These are phyloP conservation scores for button mushroom (Agaricus bisporus) DNA, from an alignment of 768 basidiomycete genomes.

Conservation along the genomic window DNA sequence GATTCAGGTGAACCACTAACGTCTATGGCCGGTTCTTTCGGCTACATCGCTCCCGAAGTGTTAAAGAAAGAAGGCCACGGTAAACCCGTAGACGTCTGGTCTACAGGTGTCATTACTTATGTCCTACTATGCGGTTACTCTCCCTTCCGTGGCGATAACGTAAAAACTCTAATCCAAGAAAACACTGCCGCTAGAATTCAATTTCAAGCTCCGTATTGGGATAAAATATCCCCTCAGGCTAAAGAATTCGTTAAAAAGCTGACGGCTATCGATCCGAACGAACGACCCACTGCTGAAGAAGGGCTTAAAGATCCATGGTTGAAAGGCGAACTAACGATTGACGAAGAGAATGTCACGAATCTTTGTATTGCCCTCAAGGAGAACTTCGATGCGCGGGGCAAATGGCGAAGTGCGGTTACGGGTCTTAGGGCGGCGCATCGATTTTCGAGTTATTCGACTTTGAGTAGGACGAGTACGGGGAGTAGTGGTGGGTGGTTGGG, in stretches of 20 bases:
- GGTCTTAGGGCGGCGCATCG: constrained; percentile 38
- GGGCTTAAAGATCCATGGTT: constrained; percentile 77
- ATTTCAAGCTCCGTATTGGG: constrained; percentile 95
- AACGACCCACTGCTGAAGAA: constrained; percentile 68
- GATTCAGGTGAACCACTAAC: constrained; percentile 64
- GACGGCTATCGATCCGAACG: constrained; percentile 62
- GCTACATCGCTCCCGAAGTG: constrained; percentile 91
- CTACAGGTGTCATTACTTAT: constrained; percentile 90
- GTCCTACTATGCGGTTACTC: constrained; percentile 93
- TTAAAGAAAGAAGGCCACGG: constrained; percentile 79
- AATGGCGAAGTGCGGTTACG: constrained; percentile 69
- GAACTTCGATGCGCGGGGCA: constrained; percentile 71
- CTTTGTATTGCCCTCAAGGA: constrained; percentile 67
- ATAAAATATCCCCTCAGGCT: constrained; percentile 77
- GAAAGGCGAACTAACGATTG: constrained; percentile 46
- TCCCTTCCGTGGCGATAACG: constrained; percentile 85
- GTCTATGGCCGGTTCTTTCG: constrained; percentile 74
- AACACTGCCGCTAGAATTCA: constrained; percentile 81
- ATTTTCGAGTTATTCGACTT: constrained; percentile 30
- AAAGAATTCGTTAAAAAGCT: constrained; percentile 77
- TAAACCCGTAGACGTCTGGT: constrained; percentile 93
- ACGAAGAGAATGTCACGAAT: constrained; percentile 56
- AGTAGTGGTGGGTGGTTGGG: constrained; percentile 20
- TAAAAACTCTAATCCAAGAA: constrained; percentile 69
- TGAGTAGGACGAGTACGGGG: constrained; percentile 1